Conservation (phyloP, 352 stramenopile genomes). For the Pythium aphanidermatum region DNA sequence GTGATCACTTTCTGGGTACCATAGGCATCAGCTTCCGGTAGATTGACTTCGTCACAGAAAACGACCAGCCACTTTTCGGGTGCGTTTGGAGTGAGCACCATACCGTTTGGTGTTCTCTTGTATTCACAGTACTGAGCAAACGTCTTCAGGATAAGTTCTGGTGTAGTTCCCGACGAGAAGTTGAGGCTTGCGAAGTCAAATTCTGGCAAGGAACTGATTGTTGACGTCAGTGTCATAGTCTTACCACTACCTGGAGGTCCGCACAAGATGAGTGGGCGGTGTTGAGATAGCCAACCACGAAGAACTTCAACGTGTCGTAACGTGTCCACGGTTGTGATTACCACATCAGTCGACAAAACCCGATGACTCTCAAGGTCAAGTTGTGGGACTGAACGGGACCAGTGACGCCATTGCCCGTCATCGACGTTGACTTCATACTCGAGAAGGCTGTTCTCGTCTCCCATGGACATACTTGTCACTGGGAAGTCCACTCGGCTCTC, state of each 20-base stretch:
- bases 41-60: conserved; percentile 99
- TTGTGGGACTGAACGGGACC: conserved; percentile 94
- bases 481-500: conserved; percentile 89
- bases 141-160: conserved; percentile 98
- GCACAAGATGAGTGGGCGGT: conserved; percentile 96
- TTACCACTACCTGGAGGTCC: conserved; percentile 98
- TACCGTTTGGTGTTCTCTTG: conserved; percentile 94
- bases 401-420: conserved; percentile 96
- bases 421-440: conserved; percentile 97
- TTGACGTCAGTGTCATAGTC: conserved; percentile 99
- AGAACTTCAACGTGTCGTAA: conserved; percentile 98
- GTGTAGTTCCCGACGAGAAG: conserved; percentile 98
- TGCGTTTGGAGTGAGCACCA: conserved; percentile 93
- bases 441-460: conserved; percentile 80
- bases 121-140: conserved; percentile 99
- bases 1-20: conserved; percentile 99
- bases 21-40: conserved; percentile 97
- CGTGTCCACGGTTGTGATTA: conserved; percentile 99
- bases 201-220: conserved; percentile 96
- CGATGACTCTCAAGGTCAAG: conserved; percentile 98
- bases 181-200: conserved; percentile 99
- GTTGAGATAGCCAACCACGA: conserved; percentile 94
- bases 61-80: conserved; percentile 98
- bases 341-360: conserved; percentile 94
- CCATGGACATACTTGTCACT: conserved; percentile 36